Conservation (phyloP, 1,284 basidiomycete species). For the Phellopilus nigrolimitatus region DNA sequence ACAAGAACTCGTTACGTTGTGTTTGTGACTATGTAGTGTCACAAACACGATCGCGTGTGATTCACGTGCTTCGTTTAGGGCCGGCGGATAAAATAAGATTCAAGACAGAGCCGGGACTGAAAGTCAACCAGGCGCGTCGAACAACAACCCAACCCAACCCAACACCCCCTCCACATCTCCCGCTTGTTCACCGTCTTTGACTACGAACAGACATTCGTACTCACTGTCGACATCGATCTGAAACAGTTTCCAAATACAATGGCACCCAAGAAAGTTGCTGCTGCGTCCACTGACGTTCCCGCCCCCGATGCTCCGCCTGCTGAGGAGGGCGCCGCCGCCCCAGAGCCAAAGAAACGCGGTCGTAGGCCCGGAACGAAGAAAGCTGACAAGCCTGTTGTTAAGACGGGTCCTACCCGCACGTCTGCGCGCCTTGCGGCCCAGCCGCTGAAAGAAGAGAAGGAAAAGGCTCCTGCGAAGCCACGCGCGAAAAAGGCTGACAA, state of each 20-base stretch:
- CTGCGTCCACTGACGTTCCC: neutral
- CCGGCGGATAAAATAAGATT: neutral
- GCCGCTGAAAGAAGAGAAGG: slow-evolving; percentile 40
- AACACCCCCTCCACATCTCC: neutral
- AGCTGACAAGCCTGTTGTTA: neutral
- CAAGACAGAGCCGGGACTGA: no score
- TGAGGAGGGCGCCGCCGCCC: slow-evolving; percentile 20
- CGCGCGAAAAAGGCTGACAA: slow-evolving; percentile 55
- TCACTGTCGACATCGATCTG: neutral
- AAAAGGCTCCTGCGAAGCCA: slow-evolving; percentile 59
- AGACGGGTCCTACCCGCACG: slow-evolving; percentile 53
- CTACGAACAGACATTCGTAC: neutral
- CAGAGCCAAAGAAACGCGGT: slow-evolving; percentile 25
- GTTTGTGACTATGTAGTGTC: no score
- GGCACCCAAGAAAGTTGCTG: slow-evolving; percentile 17
- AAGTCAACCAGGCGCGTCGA: neutral
- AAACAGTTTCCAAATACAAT: slow-evolving; percentile 1
- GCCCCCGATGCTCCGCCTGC: slow-evolving; percentile 6
- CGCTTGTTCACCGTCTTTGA: no score
- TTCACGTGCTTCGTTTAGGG: neutral
- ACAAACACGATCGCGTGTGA: neutral
- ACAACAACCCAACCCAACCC: neutral
- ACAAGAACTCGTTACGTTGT: no score
- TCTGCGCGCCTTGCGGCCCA: slow-evolving; percentile 61
- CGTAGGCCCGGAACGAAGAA: slow-evolving; percentile 15